Base-by-base conservation (phyloP, 2,329 filamentous ascomycete species). In the Rhexocercosporidium sp. region DNA sequence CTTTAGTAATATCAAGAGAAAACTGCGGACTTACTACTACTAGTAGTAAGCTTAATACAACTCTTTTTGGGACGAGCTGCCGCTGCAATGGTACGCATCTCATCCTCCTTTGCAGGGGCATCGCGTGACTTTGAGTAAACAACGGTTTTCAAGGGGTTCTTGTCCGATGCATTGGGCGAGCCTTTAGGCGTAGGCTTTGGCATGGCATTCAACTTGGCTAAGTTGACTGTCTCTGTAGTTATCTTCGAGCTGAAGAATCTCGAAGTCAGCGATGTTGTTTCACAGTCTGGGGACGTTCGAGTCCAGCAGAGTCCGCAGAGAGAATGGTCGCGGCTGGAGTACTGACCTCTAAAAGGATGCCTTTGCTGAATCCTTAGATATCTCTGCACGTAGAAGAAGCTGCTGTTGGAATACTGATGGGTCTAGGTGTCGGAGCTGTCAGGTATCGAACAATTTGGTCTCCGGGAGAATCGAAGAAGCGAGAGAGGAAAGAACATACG, bases 321-420 rank as follows among this genome's bases (percentile, higher is more conserved):
- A n/a, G 14, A 16, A 31, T 18, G 18, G 12, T 7, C 4, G 7
- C 14, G 49, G 18, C 5, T 53, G 49, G 74, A 93, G 90, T 4
- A 96, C 85, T 74, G 97, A 86, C 76, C 90, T 92, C 69, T 97
- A 87, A 31, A 96, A 81, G 76, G 97, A 94, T 1, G 92, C 88
- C 57, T 94, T 82, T 0, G 94, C 94, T 3, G 7, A 53, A 53
- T n/a, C 49, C 12, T 7, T n/a, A 25, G 25, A 31, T 12, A 25
- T 53, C 27, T 31, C 22, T 27, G 25, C 49, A 53, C 25, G 25
- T 6, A 27, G 27, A 31, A 5, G 18, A 5, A 0, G 3, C 14
- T n/a, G 25, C 12, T 14, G 20, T 27, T 51, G 47, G 47, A 3
- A 25, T 14, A 25, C 20, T 12, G 22, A 3, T 11, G 14, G 22